Percentiles rank a stretch among this genome's conserved stretches.
phyloP scores from a whole-genome alignment of 2,329 filamentous ascomycete genomes.

The Cordyceps cateniannulata region DNA sequence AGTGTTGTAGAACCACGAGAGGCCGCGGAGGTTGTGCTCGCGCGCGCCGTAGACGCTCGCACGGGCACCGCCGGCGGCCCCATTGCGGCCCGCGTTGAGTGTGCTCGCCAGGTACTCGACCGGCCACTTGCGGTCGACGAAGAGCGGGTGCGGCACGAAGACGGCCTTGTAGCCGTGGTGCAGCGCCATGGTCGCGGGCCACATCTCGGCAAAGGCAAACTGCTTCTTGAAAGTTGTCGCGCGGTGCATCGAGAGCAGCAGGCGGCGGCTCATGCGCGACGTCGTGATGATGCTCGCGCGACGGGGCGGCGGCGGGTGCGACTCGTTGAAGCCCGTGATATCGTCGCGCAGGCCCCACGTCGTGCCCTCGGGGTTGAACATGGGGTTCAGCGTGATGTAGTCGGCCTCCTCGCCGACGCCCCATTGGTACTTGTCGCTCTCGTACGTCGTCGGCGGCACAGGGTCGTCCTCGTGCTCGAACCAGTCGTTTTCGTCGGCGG shows the following conservation, averaged over 20 bases:
- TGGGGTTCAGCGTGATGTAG: conserved; percentile 82
- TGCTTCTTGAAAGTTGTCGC: conserved; percentile 81
- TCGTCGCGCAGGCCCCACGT: conserved; percentile 78
- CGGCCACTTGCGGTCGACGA: conserved; percentile 82
- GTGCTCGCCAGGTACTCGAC: conserved; percentile 67
- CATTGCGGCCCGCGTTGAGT: conserved; percentile 74
- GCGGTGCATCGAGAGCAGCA: conserved; percentile 82
- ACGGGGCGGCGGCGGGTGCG: conserved; percentile 56
- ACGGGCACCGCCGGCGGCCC: conserved; percentile 64
- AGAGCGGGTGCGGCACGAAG: conserved; percentile 83
- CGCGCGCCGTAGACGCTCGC: conserved; percentile 73
- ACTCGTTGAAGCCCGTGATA: conserved; percentile 73
- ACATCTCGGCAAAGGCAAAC: conserved; percentile 95
- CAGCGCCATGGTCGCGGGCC: conserved; percentile 78
- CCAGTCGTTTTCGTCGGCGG: conserved; percentile 60
- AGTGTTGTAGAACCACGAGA: conserved; percentile 89
- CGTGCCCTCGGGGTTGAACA: conserved; percentile 83
- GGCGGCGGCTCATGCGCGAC: conserved; percentile 70
- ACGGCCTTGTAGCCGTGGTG: conserved; percentile 93
- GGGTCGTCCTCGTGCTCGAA: conserved; percentile 70
- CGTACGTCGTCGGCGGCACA: conserved; percentile 60
- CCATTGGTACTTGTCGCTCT: conserved; percentile 78
- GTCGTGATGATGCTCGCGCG: conserved; percentile 86
- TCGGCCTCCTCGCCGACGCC: conserved; percentile 88
- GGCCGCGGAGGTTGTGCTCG: conserved; percentile 81